Conservation (phyloP, 2,329 filamentous ascomycete genomes). For the Dothistroma septosporum region DNA sequence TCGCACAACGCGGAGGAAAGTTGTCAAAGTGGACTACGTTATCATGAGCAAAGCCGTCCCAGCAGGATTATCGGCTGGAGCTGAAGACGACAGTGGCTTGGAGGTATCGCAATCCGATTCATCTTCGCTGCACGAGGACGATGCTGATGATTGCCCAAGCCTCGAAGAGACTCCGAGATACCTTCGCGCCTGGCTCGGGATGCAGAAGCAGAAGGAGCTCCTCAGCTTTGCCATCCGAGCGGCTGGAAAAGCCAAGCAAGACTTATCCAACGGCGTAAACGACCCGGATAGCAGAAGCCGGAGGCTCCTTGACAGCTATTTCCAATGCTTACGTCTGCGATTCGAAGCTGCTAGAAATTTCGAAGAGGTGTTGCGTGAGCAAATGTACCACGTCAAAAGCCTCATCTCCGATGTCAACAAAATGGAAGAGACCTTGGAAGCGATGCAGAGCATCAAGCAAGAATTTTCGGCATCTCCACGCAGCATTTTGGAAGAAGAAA, state of each 20-base stretch:
- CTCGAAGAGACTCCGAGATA: not conserved
- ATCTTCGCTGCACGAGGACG: not conserved
- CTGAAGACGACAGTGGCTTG: not conserved
- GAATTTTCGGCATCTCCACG: not conserved
- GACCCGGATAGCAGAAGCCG: not conserved
- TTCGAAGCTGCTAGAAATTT: conserved; percentile 3
- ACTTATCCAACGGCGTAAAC: not conserved
- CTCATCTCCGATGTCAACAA: conserved; percentile 4
- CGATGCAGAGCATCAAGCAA: not conserved
- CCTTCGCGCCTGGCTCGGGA: conserved; percentile 3
- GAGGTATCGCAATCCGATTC: not conserved
- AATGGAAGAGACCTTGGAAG: not conserved
- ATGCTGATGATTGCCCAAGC: conserved; percentile 4
- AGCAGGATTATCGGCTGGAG: not conserved
- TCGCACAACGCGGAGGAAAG: conserved; percentile 46
- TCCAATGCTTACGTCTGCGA: not conserved
- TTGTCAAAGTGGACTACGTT: conserved; percentile 49
- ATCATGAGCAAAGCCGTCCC: conserved; percentile 48
- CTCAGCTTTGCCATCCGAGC: not conserved
- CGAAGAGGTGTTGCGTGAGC: conserved; percentile 5
- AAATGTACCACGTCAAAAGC: conserved; percentile 8
- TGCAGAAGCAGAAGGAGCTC: not conserved
- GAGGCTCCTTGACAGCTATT: not conserved
- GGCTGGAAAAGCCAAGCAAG: conserved; percentile 1
- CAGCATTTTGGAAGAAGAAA: not conserved